A percentile compares a stretch with the other conserved stretches of the same genome.
Evolutionary conservation across 768 basidiomycete species (phyloP).

Genomic region (Pulveroboletus sp.): DNA sequence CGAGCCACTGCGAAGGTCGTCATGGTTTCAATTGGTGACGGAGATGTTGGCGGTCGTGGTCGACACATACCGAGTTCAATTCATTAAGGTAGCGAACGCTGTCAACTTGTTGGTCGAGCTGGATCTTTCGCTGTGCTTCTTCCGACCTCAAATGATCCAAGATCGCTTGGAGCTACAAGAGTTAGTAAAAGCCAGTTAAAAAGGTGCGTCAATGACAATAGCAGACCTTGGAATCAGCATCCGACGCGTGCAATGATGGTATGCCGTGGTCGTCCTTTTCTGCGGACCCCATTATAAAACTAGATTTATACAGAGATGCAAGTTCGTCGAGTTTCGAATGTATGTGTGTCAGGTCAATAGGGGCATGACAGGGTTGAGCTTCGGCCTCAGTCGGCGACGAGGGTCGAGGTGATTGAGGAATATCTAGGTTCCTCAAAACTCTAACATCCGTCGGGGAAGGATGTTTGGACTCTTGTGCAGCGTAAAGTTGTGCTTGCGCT

Average conservation of each 20-base stretch:
- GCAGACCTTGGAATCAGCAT: constrained; percentile 16
- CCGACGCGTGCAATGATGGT: constrained; percentile 1
- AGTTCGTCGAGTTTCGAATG: constrained; percentile 37
- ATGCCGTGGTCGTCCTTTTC: background rate
- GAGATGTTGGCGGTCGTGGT: background rate
- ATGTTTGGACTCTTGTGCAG: constrained; percentile 5
- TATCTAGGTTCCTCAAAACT: constrained; percentile 15
- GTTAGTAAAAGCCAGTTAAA: background rate
- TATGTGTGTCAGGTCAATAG: constrained; percentile 27
- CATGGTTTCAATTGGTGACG: background rate
- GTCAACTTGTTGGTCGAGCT: constrained; percentile 65
- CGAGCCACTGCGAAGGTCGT: constrained; percentile 59
- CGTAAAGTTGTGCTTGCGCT: constrained; percentile 15
- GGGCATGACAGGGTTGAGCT: background rate
- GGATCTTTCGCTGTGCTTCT: constrained; percentile 42
- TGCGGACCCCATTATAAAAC: background rate
- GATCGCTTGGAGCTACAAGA: constrained; percentile 40
- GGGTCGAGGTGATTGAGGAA: constrained; percentile 3
- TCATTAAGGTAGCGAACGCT: constrained; percentile 76
- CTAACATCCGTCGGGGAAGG: background rate
- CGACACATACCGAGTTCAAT: constrained; percentile 53
- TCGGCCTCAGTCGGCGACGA: background rate
- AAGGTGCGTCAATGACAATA: background rate
- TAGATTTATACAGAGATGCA: constrained; percentile 18
- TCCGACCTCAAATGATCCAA: constrained; percentile 45